Evolutionary conservation across 768 basidiomycete species (phyloP), one percentile per base, ranked within the genome.

Genomic region (Phylloporus sp.): DNA sequence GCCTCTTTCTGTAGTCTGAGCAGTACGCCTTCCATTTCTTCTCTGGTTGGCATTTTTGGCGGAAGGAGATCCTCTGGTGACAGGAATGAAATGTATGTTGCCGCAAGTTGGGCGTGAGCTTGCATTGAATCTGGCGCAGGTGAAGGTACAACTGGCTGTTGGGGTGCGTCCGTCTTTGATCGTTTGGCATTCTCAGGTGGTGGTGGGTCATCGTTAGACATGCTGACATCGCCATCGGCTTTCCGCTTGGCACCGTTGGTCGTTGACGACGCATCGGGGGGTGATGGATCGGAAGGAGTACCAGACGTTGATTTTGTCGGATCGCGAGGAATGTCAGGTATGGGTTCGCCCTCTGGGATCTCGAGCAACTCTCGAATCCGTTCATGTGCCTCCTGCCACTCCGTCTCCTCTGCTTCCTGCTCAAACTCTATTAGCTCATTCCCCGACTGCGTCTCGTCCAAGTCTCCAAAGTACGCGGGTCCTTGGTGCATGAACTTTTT

Each of bases 401-500:
- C 88, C 63, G 84, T 80, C 50, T 86, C 78, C 66, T 93, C 91
- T 24, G 82, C 80, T 50, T 77, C 75, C 38, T 70, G 70, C 70
- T 97, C 95, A 53, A 76, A 89, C 48, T 81, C 76, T 15, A 92
- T 64, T 27, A 99, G 66, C 8, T 77, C 83, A 48, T 82, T 71
- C 41, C 81, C 84, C 9, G 39, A 45, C 22, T 66, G 57, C 4
- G 71, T 70, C 66, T 99, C 95, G 63, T 97, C 95, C 13, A 86
- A 59, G 63, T 99, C 93, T 8, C 95, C 94, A 67, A 88, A 97
- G 66, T 99, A 98, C 0, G 80, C 78, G 1, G 90, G 90, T 0
- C 88, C 90, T 63, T 92, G 91, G 59, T 87, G 83, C 72, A 84
- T 80, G 65, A 94, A 97, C 68, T 90, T 91, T 70, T 89, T 89